These are phyloP conservation scores for Cymbopogon flexuosus DNA, from an alignment of 202 grass and related monocot species.

Conservation along the genomic window DNA sequence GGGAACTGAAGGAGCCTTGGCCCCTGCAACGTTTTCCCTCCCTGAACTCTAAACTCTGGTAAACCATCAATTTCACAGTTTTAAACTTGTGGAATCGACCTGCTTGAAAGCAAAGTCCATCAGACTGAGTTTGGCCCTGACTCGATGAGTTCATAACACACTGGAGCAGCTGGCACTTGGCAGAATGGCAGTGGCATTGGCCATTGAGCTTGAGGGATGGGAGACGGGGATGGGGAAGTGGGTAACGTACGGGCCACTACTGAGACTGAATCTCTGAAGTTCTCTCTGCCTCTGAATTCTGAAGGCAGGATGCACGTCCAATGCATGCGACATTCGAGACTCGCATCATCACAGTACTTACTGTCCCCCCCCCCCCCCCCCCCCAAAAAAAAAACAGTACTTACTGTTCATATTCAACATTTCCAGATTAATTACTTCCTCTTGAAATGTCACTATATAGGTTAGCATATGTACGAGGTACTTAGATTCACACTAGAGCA, in stretches of 20 bases:
- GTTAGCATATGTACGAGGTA: background rate
- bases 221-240: background rate
- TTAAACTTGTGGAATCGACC: background rate
- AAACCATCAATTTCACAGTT: background rate
- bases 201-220: too few relatives aligned
- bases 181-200: too few relatives aligned
- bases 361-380: too few relatives aligned
- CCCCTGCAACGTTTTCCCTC: too few relatives aligned
- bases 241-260: background rate
- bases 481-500: background rate
- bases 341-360: background rate
- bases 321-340: background rate
- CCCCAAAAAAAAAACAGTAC: too few relatives aligned
- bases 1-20: too few relatives aligned
- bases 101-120: background rate
- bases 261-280: background rate
- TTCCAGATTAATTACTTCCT: background rate
- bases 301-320: background rate
- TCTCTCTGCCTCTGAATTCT: background rate
- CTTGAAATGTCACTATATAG: background rate
- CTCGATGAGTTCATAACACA: background rate
- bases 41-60: too few relatives aligned
- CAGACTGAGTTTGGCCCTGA: too few relatives aligned
- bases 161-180: background rate
- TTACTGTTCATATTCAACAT: background rate